Base-by-base conservation (phyloP, 495 filamentous ascomycete species). In the Xylaria telfairii region DNA sequence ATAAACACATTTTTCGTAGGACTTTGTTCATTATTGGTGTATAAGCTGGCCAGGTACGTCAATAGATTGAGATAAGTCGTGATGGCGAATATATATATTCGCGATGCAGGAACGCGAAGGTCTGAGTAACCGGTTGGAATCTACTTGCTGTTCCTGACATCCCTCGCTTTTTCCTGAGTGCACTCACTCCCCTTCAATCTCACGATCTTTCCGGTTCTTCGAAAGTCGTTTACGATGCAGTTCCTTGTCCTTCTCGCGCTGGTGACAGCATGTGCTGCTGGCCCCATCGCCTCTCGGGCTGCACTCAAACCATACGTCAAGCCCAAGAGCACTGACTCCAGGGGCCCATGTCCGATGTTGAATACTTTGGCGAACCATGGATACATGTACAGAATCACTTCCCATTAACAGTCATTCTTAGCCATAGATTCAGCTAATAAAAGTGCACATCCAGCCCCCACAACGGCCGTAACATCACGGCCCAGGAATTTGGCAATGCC, bases 351-450 rank as follows among this genome's bases (percentile, higher is more conserved):
- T 26, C 57, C 68, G 4, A 64, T 70, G 68, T 21, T 70, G n/a
- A 70, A 70, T 34, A 63, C 68, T 49, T 34, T 70, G 42, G 68
- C 68, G 9, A 70, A 70, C 39, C 60, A 65, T 30, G 68, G 68
- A 24, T 70, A 70, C 26, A 34, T 65, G 60, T 70, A 54, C 13
- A 30, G 32, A 24, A n/a, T 32, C 24, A 4, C 41, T 34, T 15
- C 24, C 66, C n/a, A 13, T 53, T 3, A 2, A 54, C 13, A 13
- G 5, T 1, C 21, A n/a, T 34, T 53, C 3, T 32, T 4, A 21
- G 10, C 32, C 2, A 32, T 15, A 26, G 19, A 30, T 9, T 32
- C 12, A 8, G 41, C 54, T 61, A 61, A 61, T 41, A 7, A 42
- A 26, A 39, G n/a, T 30, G 6, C 39, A 12, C 13, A 24, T 34